Percentiles rank a stretch among this genome's conserved stretches.
Evolutionary conservation across 257 asterid genomes (phyloP).

Genomic region (Echium plantagineum): DNA sequence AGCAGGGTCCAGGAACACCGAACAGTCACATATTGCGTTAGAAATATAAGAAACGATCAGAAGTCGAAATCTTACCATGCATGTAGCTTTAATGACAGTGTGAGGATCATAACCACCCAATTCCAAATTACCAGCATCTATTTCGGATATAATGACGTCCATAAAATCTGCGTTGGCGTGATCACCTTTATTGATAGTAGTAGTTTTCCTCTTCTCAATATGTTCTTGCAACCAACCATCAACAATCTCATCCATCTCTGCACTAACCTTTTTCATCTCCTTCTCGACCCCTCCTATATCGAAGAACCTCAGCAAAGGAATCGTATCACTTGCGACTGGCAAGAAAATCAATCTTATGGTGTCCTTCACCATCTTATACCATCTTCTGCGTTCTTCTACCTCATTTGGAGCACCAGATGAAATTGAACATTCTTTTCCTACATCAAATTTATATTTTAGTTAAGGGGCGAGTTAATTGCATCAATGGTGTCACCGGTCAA

Average conservation of each 20-base stretch:
- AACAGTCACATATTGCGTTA: too few relatives aligned
- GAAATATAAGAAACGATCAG: too few relatives aligned
- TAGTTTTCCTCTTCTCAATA: neutral
- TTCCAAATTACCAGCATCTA: neutral
- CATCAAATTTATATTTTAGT: too few relatives aligned
- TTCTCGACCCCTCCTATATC: conserved; percentile 26
- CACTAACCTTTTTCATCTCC: conserved; percentile 17
- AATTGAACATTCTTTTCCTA: too few relatives aligned
- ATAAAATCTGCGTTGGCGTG: conserved; percentile 13
- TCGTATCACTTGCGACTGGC: conserved; percentile 9
- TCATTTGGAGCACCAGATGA: neutral
- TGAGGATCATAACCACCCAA: conserved; percentile 13
- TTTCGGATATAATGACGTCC: conserved; percentile 18
- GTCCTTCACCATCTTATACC: conserved; percentile 16
- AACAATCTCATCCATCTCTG: conserved; percentile 18
- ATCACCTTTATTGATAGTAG: neutral
- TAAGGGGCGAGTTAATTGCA: too few relatives aligned
- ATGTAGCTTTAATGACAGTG: conserved; percentile 20
- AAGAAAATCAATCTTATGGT: conserved; percentile 14
- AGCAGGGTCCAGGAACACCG: too few relatives aligned
- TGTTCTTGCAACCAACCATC: conserved; percentile 28
- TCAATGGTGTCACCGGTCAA: too few relatives aligned
- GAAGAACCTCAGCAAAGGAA: conserved; percentile 18
- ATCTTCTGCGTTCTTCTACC: conserved; percentile 8
- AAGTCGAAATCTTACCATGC: conserved; percentile 13